Evolutionary conservation across 2,329 filamentous ascomycete species (phyloP), one percentile per base, ranked within the genome.

Genomic region (Cytospora schulzeri): DNA sequence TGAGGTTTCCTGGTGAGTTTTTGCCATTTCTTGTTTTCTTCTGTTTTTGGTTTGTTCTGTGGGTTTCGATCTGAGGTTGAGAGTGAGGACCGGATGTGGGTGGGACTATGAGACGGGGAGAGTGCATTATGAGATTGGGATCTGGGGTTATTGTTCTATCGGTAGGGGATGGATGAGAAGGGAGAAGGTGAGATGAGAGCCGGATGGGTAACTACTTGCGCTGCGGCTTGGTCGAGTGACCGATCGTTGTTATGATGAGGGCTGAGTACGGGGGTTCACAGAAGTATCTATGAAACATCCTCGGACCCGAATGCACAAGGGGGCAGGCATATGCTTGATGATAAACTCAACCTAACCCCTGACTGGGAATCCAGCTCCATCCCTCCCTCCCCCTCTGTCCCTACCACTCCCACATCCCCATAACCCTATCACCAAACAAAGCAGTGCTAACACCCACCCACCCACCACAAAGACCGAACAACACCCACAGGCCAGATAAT

Each of bases 401-500:
- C 35, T 15, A 45, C 24, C 56, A 2, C 33, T 17, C 26, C 28
- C n/a, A 31, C 38, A n/a, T 6, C 12, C 3, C 31, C 19, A 29
- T 8, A 41, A 53, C 22, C 9, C 9, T n/a, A 31, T 28, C 24
- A 12, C 7, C 17, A 19, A 9, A 26, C 35, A 14, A 62, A 38
- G 56, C 29, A 22, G n/a, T 45, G 31, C 51, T 29, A 9, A 61
- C 29, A 4, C 1, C 33, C 26, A 9, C 38, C 55, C 7, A 6
- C 8, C 54, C 33, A 5, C 33, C 33, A 15, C 33, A 11, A 35
- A 93, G 92, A 97, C 74, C 85, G 93, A 69, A 88, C 87, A 3
- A 96, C 93, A 5, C 85, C 90, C 0, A 96, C 94, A 70, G 93
- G 93, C 0, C 85, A 91, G 71, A 90, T 96, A 85, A 97, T 97